Evolutionary conservation across 148 eudicot genomes (phyloP), one percentile per base, ranked within the genome.

Genomic region (Dysphania ambrosioides): DNA sequence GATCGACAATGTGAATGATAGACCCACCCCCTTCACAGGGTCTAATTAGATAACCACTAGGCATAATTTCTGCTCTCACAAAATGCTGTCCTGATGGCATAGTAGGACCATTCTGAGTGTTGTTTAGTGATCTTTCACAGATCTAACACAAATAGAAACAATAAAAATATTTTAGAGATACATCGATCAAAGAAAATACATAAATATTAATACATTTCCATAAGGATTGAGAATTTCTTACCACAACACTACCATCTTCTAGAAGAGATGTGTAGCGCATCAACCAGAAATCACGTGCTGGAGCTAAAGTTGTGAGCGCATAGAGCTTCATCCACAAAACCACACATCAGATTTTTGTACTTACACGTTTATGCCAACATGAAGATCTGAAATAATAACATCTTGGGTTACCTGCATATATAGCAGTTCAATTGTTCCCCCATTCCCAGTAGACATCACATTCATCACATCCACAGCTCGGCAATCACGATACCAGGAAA

Each of bases 21-120:
- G 98, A 93, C 23, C 96, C 98, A 79, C 98, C 96, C 21, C 93
- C 98, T 75, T 93, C 98, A 70, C 96, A 93, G 10, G 98, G 97
- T 82, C 98, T 83, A 80, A 93, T 93, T 53, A 93, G 79, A 79
- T 89, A 93, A 61, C 98, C 98, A 78, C 98, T 89, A 13, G 98
- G 92, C 72, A 89, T 75, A 66, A 90, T 85, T 78, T 91, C 96
- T 19, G 88, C 98, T 84, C 98, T 83, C n/a, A 89, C 89, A 78
- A 91, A 89, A 75, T 87, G 88, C 75, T 82, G 88, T 61, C 85
- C 91, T 5, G 92, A 86, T 27, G 98, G 98, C 91, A 91, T 88
- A 73, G 80, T 84, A 0, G 98, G 97, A 78, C 98, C 98, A 72
- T 91, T 89, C 84, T 91, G 96, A 68, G 98, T 91, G 85, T 91